Evolutionary conservation across 2,329 filamentous ascomycete genomes (phyloP).

Genomic region (Paracamarosporium sp.): DNA sequence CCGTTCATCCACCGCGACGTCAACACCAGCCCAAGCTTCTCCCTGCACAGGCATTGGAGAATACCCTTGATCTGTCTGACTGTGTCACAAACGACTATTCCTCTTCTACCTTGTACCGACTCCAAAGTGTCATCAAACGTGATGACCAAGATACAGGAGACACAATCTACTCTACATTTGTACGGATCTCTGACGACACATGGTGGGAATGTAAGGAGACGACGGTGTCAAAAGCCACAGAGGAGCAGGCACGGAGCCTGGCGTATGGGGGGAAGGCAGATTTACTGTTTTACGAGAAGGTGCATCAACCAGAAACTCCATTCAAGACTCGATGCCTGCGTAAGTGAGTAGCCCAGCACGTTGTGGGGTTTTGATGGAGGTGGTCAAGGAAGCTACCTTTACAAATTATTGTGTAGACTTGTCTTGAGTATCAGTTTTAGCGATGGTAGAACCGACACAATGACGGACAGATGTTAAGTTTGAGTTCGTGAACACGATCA

Average conservation of each 20-base stretch:
- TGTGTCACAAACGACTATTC: background rate
- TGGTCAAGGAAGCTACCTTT: no score
- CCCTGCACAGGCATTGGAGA: background rate
- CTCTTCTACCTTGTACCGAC: background rate
- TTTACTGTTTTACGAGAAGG: background rate
- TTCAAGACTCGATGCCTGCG: background rate
- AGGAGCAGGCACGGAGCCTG: background rate
- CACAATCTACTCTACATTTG: background rate
- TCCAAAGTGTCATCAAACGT: background rate
- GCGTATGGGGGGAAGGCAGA: background rate
- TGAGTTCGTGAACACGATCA: no score
- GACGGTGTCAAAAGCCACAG: background rate
- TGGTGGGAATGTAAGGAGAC: background rate
- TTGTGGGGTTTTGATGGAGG: no score
- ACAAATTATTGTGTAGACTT: no score
- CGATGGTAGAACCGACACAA: no score
- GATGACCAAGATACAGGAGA: background rate
- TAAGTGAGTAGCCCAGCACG: no score
- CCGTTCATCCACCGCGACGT: no score
- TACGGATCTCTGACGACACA: background rate
- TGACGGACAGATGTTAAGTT: no score
- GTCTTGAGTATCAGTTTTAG: no score
- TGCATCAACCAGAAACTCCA: background rate
- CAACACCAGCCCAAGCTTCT: no score
- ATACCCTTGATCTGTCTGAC: background rate